Conservation (phyloP, 2,329 filamentous ascomycete species). For the Ophiobolus disseminans region DNA sequence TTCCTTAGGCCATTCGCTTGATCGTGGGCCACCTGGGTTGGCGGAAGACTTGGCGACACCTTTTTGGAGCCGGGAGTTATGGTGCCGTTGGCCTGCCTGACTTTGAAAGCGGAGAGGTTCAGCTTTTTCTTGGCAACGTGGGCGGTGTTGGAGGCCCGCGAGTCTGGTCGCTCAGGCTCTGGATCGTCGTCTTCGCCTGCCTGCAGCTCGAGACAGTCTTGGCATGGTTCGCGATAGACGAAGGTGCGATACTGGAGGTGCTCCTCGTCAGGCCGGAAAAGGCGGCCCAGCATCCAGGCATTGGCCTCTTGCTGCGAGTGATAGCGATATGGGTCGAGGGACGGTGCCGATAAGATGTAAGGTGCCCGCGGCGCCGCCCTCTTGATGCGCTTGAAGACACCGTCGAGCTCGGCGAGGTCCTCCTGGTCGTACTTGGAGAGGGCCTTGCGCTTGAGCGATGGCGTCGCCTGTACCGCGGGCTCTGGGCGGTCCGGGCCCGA, state of each 20-base stretch:
- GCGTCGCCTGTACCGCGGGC: constrained; percentile 32
- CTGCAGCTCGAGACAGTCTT: constrained; percentile 56
- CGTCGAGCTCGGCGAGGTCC: constrained; percentile 51
- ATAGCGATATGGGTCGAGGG: constrained; percentile 54
- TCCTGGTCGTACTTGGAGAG: constrained; percentile 40
- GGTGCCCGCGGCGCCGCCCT: constrained; percentile 51
- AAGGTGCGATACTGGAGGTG: constrained; percentile 69
- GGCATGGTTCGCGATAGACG: constrained; percentile 62
- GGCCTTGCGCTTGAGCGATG: constrained; percentile 34
- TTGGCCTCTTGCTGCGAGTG: constrained; percentile 50
- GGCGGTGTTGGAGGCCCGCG: constrained; percentile 48
- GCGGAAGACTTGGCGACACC: constrained; percentile 32
- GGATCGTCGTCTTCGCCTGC: constrained; percentile 62
- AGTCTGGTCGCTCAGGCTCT: constrained; percentile 50
- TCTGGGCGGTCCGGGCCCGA: constrained; percentile 37
- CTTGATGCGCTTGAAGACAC: constrained; percentile 53
- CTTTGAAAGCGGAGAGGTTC: constrained; percentile 67
- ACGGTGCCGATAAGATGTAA: constrained; percentile 58
- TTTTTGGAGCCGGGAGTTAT: constrained; percentile 40
- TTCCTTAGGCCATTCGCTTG: constrained; percentile 38
- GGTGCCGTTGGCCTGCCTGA: constrained; percentile 55
- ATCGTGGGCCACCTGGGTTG: constrained; percentile 26
- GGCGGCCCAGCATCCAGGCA: constrained; percentile 56
- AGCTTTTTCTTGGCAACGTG: constrained; percentile 66
- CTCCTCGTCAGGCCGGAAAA: constrained; percentile 64